Percentiles rank a stretch among this genome's conserved stretches.
phyloP scores from a whole-genome alignment of 371 early-diverging fungal genomes.

The Lichtheimia hyalospora region DNA sequence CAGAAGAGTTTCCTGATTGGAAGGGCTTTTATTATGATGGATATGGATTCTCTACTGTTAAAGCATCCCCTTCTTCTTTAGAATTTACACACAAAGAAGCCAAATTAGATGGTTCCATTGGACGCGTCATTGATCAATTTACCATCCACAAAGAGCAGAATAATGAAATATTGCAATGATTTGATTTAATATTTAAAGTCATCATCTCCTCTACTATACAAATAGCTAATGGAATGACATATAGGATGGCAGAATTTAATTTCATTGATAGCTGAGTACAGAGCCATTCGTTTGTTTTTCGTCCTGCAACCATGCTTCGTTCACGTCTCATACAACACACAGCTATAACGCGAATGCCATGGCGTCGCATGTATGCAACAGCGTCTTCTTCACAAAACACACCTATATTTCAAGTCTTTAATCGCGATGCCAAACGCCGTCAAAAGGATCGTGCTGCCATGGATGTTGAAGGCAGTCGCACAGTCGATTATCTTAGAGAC shows the following conservation, averaged over 20 bases:
- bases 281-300: neutral
- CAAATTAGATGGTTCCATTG: conserved; percentile 28
- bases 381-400: conserved; percentile 20
- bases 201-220: no score
- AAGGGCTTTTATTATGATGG: conserved; percentile 33
- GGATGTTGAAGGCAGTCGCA: conserved; percentile 58
- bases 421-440: conserved; percentile 68
- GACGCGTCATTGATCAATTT: conserved; percentile 24
- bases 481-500: conserved; percentile 91
- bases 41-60: conserved; percentile 40
- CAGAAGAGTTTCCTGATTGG: conserved; percentile 24
- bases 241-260: no score
- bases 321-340: conserved; percentile 7
- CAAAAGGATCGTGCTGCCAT: conserved; percentile 84
- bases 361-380: conserved; percentile 18
- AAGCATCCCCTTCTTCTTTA: conserved; percentile 22
- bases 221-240: no score
- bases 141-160: neutral
- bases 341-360: neutral
- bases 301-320: conserved; percentile 4
- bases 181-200: no score
- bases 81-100: conserved; percentile 26
- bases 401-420: conserved; percentile 69
- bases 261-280: no score
- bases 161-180: no score